phyloP scores from a whole-genome alignment of 306 rosid genomes.

The Vachellia pachyceras region DNA sequence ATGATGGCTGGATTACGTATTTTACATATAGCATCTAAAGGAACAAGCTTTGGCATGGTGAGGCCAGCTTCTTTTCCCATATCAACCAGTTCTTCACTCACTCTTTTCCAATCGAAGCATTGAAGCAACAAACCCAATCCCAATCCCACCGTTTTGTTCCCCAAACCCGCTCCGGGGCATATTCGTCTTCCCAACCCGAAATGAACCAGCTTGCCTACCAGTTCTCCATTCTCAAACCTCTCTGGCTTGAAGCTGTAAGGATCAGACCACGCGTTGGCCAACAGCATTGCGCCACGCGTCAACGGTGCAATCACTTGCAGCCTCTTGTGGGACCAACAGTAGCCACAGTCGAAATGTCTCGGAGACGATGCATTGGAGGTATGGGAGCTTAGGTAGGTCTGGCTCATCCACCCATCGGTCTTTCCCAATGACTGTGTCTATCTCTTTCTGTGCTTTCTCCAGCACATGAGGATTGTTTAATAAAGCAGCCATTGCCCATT shows the following conservation, averaged over 20 bases:
- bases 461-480: constrained; percentile 48
- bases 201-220: not conserved
- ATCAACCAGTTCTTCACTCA: not conserved
- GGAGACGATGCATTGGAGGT: constrained; percentile 21
- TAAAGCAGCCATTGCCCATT: constrained; percentile 63
- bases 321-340: not conserved
- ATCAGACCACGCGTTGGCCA: not conserved
- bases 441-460: constrained; percentile 48
- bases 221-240: not conserved
- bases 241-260: no score
- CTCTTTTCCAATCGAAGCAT: not conserved
- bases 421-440: constrained; percentile 43
- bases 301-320: not conserved
- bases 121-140: not conserved
- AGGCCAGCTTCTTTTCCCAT: not conserved
- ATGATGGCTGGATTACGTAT: not conserved
- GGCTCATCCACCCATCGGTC: constrained; percentile 44
- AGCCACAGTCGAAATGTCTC: not conserved
- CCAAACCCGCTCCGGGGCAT: not conserved
- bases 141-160: not conserved
- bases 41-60: not conserved
- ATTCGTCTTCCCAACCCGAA: not conserved
- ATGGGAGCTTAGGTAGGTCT: constrained; percentile 50
- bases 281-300: not conserved
- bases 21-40: not conserved